Evolutionary conservation across 495 filamentous ascomycete genomes (phyloP).

Genomic region (Aspergillus biplanus): DNA sequence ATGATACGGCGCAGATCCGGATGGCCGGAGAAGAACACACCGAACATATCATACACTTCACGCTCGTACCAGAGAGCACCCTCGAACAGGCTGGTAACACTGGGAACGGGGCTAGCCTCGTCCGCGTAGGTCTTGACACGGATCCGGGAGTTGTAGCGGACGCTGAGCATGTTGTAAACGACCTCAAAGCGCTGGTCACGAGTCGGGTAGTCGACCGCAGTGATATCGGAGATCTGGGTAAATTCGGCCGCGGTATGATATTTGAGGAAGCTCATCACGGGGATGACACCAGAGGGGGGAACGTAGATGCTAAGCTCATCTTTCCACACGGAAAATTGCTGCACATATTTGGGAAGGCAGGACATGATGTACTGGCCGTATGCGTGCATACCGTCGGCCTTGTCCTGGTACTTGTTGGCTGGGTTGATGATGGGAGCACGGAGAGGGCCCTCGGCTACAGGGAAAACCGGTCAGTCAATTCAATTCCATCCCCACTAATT

Average conservation of each 20-base stretch:
- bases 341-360: slow-evolving; percentile 94
- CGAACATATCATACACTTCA: slow-evolving; percentile 97
- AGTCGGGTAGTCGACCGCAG: slow-evolving; percentile 93
- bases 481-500: not conserved
- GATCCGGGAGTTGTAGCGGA: slow-evolving; percentile 94
- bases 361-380: slow-evolving; percentile 98
- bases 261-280: slow-evolving; percentile 94
- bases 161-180: slow-evolving; percentile 95
- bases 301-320: slow-evolving; percentile 96
- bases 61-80: slow-evolving; percentile 99
- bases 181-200: slow-evolving; percentile 94
- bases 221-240: slow-evolving; percentile 91
- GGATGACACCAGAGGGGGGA: slow-evolving; percentile 81
- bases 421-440: slow-evolving; percentile 86
- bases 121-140: slow-evolving; percentile 99
- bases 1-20: slow-evolving; percentile 97
- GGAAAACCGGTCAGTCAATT: slow-evolving; percentile 25
- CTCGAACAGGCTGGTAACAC: slow-evolving; percentile 82
- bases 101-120: slow-evolving; percentile 93
- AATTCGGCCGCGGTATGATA: slow-evolving; percentile 96
- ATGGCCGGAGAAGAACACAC: slow-evolving; percentile 94
- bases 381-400: slow-evolving; percentile 81
- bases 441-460: slow-evolving; percentile 61
- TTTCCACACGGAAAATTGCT: slow-evolving; percentile 99
- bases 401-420: slow-evolving; percentile 84